A percentile compares a stretch with the other conserved stretches of the same genome.
phyloP scores from a whole-genome alignment of 176 grass and related monocot genomes.

The Oryza punctata region DNA sequence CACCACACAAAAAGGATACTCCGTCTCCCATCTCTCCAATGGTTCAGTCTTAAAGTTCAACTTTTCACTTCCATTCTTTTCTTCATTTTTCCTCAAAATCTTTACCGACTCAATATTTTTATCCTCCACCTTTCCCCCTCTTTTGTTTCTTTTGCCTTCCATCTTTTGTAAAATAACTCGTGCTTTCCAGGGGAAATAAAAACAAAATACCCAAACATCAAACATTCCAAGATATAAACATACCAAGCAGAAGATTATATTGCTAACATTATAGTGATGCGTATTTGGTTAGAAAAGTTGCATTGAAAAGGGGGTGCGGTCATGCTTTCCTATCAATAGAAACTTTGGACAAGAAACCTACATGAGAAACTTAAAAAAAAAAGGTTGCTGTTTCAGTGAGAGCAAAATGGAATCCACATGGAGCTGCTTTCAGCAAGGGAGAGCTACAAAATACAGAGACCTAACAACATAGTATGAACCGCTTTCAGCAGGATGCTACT shows the following conservation, averaged over 20 bases:
- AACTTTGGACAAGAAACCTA: conserved; percentile 10
- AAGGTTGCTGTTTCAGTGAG: conserved; percentile 1
- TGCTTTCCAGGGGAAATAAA: not conserved
- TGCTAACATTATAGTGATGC: not conserved
- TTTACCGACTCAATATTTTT: not conserved
- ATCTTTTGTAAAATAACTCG: not conserved
- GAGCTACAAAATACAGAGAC: conserved; percentile 27
- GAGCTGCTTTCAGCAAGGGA: conserved; percentile 35
- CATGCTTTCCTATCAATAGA: conserved; percentile 29
- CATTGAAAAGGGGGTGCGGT: conserved; percentile 4
- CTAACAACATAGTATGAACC: conserved; percentile 12
- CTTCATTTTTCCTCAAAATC: not conserved
- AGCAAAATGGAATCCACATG: conserved; percentile 21
- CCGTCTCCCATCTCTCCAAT: too few species aligned
- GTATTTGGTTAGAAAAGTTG: conserved; percentile 5
- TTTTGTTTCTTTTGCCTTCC: not conserved
- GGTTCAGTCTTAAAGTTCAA: too few species aligned
- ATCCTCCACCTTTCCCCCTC: not conserved
- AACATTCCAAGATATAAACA: not conserved
- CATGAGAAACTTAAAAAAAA: not conserved
- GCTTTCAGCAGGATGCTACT: conserved; percentile 27
- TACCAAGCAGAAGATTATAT: not conserved
- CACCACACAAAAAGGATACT: too few species aligned
- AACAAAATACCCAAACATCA: not conserved
- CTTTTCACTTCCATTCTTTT: not conserved